phyloP scores from a whole-genome alignment of 2,329 filamentous ascomycete genomes.

The Akanthomyces dipterigenus region DNA sequence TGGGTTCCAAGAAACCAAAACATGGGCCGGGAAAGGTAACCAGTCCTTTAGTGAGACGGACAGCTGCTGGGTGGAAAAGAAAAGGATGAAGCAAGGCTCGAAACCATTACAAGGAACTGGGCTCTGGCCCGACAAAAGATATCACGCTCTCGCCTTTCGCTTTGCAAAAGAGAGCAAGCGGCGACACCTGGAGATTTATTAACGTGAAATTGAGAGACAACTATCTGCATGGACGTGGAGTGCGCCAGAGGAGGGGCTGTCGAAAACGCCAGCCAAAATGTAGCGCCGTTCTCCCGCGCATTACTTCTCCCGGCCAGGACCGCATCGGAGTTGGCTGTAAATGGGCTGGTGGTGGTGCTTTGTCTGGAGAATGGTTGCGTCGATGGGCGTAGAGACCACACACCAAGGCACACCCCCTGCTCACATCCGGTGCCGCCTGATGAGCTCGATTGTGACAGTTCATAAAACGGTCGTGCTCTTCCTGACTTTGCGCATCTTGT shows the following conservation, averaged over 20 bases:
- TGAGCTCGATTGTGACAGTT: background rate
- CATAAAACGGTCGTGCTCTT: background rate
- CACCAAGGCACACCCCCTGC: background rate
- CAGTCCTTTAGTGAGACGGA: background rate
- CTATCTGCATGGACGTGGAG: constrained; percentile 3
- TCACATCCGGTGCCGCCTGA: background rate
- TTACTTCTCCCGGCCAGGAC: background rate
- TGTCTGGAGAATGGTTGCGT: background rate
- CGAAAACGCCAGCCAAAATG: background rate
- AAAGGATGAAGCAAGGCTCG: background rate
- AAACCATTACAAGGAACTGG: background rate
- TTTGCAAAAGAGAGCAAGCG: background rate
- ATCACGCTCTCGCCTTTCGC: background rate
- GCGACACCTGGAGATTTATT: background rate
- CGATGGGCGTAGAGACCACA: background rate
- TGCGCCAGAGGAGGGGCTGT: background rate
- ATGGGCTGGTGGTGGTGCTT: background rate
- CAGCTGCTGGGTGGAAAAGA: background rate
- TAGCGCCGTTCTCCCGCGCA: background rate
- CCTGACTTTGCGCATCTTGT: background rate
- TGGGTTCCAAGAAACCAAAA: background rate
- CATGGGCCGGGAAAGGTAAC: background rate
- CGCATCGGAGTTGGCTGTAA: background rate
- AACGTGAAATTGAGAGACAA: background rate
- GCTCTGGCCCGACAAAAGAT: background rate